phyloP scores from a whole-genome alignment of 331 rosid genomes.

The Dryas integrifolia region DNA sequence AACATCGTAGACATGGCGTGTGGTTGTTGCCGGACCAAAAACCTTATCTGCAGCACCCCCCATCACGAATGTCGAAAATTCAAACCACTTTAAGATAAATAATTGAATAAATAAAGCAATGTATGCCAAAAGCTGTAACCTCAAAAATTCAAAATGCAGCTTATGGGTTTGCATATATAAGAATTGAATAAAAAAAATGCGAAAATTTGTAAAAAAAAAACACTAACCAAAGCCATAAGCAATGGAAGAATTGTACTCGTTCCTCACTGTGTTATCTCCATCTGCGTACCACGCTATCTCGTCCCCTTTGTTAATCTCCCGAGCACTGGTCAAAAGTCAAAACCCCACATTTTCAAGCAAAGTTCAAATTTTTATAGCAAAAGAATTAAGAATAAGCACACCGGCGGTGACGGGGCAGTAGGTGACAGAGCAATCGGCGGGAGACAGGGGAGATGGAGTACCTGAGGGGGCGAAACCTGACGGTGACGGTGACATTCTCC shows the following conservation, averaged over 20 bases:
- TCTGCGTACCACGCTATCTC: constrained; percentile 90
- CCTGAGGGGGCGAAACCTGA: constrained; percentile 90
- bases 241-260: constrained; percentile 59
- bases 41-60: constrained; percentile 39
- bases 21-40: constrained; percentile 56
- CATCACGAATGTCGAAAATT: neutral
- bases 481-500: constrained; percentile 86
- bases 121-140: neutral
- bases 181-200: neutral
- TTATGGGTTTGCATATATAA: neutral
- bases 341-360: neutral
- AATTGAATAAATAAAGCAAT: neutral
- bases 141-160: constrained; percentile 10
- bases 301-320: constrained; percentile 80
- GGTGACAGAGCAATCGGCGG: constrained; percentile 1
- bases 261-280: constrained; percentile 66
- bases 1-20: constrained; percentile 49
- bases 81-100: neutral
- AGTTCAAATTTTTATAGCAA: neutral
- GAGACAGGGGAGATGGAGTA: constrained; percentile 14
- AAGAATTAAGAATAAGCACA: neutral
- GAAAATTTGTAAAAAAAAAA: neutral
- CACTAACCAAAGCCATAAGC: constrained; percentile 74
- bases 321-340: constrained; percentile 42
- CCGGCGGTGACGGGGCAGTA: neutral